Base-by-base conservation (phyloP, 768 basidiomycete genomes). In the Trametes punicea region DNA sequence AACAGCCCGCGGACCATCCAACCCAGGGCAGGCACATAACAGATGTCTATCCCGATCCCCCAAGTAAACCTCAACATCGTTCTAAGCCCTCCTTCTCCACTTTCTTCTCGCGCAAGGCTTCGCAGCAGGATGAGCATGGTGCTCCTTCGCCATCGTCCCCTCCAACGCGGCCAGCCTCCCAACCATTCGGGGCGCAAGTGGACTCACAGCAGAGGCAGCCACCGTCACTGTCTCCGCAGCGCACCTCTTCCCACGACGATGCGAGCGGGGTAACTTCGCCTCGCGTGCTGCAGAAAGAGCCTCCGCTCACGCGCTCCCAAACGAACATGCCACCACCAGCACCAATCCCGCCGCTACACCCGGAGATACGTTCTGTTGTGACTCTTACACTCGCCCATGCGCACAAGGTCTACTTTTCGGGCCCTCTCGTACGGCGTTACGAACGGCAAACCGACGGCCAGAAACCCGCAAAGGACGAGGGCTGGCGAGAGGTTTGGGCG, bases 371-470 rank as follows among this genome's bases (percentile, higher is more conserved):
- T 42, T 90, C 88, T 3, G 81, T 90, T 51, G 85, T 93, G 26
- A 80, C 81, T 52, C 75, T 93, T 46, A 87, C 84, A 21, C 73
- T 83, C 38, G 83, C 87, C 11, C 91, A 93, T 65, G 82, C 86
- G 0, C 88, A 86, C 74, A 93, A 93, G 66, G 78, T 93, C 6
- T 93, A 93, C 71, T 91, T 86, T 72, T 92, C 90, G 4, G 91
- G 91, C 9, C 89, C 88, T 13, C 81, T 95, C 18, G 75, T 90
- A 15, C 85, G 88, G 48, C 78, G 81, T 26, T 76, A 90, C 59
- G 91, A 93, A 68, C 81, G 86, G n/a, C 82, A 84, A 59, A 75
- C 90, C 1, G 87, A 90, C 67, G 89, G 91, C 20, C 79, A 84
- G 62, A 78, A 76, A 56, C 82, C 86, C 3, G 65, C 72, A 57